Evolutionary conservation across 2,329 filamentous ascomycete species (phyloP).

Genomic region (Cladosporium sp.): DNA sequence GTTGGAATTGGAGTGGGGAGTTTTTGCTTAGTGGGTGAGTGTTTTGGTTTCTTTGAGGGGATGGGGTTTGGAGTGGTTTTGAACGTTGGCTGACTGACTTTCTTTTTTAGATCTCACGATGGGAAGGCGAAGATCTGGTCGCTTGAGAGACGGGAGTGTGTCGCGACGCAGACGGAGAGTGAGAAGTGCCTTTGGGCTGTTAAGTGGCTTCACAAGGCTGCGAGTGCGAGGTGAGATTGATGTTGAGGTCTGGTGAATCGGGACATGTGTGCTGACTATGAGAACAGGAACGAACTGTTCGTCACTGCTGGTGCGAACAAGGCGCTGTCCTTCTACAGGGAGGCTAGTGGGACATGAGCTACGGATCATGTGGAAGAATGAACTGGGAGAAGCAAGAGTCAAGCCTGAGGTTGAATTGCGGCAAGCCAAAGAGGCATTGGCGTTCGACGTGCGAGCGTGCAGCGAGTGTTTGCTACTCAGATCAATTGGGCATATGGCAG

Average conservation of each 20-base stretch:
- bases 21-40: constrained; percentile 73
- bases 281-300: constrained; percentile 59
- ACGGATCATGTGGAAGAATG: no score
- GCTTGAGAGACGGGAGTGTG: constrained; percentile 74
- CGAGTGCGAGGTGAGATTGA: constrained; percentile 37
- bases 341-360: constrained; percentile 65
- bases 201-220: constrained; percentile 72
- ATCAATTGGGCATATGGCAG: no score
- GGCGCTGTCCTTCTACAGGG: constrained; percentile 76
- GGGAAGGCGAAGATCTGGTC: constrained; percentile 97
- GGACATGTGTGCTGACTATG: neutral
- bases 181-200: constrained; percentile 78
- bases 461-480: no score
- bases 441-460: no score
- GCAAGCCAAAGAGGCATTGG: no score
- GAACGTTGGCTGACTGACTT: constrained; percentile 34
- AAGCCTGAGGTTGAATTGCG: no score
- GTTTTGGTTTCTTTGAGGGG: no score
- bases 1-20: constrained; percentile 92
- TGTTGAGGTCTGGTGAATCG: neutral
- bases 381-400: no score
- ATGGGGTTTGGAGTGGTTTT: neutral
- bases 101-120: constrained; percentile 56
- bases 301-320: constrained; percentile 72
- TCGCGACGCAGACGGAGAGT: constrained; percentile 90